A percentile compares a stretch with the other conserved stretches of the same genome.
Conservation (phyloP, 2,329 filamentous ascomycete species). For the Arthrobotrys conoides region DNA sequence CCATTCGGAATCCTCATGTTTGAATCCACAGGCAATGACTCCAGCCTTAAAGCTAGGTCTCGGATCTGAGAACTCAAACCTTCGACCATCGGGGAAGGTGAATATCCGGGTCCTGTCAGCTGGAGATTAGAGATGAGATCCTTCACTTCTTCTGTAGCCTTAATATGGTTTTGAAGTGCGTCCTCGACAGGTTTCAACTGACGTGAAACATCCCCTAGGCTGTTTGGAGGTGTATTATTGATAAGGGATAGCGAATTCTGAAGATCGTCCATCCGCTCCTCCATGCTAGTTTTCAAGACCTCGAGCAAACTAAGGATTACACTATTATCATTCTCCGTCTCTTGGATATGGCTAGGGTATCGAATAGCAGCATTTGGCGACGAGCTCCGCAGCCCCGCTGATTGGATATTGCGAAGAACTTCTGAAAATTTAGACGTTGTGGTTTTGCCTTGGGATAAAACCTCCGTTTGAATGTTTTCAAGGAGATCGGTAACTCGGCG, state of each 20-base stretch:
- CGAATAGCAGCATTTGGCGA: conserved; percentile 35
- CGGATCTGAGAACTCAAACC: conserved; percentile 21
- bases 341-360: conserved; percentile 30
- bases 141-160: conserved; percentile 48
- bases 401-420: conserved; percentile 57
- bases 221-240: conserved; percentile 25
- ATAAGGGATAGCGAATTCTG: conserved; percentile 56
- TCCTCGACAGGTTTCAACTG: conserved; percentile 43
- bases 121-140: conserved; percentile 44
- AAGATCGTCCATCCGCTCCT: conserved; percentile 58
- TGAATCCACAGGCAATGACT: conserved; percentile 1
- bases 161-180: conserved; percentile 37
- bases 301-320: conserved; percentile 53
- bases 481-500: conserved; percentile 75
- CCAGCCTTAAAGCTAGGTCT: conserved; percentile 34
- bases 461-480: conserved; percentile 75
- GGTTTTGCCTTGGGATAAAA: conserved; percentile 66
- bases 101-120: background rate
- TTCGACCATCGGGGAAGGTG: conserved; percentile 19
- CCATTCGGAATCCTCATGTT: background rate
- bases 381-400: conserved; percentile 43
- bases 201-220: conserved; percentile 14
- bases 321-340: conserved; percentile 36
- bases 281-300: conserved; percentile 54
- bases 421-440: conserved; percentile 46